Evolutionary conservation across 164 flowering plant species (phyloP).

Genomic region (Vitis rupestris): DNA sequence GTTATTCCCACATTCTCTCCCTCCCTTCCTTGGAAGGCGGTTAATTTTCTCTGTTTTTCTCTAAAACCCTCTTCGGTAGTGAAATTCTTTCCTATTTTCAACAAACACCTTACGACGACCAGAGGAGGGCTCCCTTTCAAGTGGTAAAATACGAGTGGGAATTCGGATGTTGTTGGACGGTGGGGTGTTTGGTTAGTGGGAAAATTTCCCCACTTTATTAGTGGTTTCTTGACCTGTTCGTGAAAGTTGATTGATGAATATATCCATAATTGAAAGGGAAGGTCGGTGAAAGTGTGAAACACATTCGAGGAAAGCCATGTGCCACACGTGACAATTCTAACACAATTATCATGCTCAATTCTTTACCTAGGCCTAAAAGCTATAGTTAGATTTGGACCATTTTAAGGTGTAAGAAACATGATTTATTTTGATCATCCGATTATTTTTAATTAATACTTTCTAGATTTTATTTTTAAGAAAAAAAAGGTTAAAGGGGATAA

Average conservation of each 20-base stretch:
- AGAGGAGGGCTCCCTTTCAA: not conserved
- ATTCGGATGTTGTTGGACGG: not conserved
- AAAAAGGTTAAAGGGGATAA: too few relatives aligned
- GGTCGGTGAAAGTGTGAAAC: not conserved
- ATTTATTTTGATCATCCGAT: too few relatives aligned
- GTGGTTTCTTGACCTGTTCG: not conserved
- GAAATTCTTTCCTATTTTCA: too few relatives aligned
- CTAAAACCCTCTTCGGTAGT: too few relatives aligned
- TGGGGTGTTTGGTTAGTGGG: not conserved
- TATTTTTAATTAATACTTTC: too few relatives aligned
- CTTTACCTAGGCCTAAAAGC: too few relatives aligned
- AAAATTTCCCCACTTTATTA: not conserved
- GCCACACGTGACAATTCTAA: not conserved
- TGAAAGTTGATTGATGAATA: not conserved
- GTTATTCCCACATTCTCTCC: not conserved
- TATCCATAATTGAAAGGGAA: not conserved
- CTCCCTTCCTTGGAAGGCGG: not conserved
- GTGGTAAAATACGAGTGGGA: not conserved
- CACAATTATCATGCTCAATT: too few relatives aligned
- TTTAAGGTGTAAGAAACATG: too few relatives aligned
- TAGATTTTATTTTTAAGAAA: too few relatives aligned
- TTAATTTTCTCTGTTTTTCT: not conserved
- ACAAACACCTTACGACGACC: not conserved
- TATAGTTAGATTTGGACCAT: too few relatives aligned
- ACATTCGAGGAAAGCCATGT: not conserved